These are phyloP conservation scores for Alternaria incomplexa DNA, from an alignment of 2,329 filamentous ascomycete species.

Conservation along the genomic window DNA sequence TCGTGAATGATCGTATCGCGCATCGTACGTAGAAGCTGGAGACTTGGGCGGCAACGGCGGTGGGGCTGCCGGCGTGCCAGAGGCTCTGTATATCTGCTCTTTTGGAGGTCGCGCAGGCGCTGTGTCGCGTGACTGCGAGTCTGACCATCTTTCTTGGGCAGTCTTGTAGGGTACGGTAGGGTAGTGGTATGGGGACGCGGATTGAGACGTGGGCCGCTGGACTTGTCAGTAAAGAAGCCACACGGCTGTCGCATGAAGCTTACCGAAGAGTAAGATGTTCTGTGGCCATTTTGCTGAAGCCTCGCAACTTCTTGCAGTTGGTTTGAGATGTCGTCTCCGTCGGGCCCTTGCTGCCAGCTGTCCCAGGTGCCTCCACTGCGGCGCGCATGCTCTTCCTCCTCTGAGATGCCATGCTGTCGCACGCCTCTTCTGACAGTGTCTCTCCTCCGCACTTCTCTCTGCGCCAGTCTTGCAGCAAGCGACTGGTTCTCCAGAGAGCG, in stretches of 20 bases:
- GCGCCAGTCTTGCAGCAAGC: constrained; percentile 43
- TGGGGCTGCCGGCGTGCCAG: constrained; percentile 28
- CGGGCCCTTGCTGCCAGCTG: constrained; percentile 53
- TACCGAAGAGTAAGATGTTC: constrained; percentile 33
- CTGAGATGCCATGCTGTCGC: constrained; percentile 63
- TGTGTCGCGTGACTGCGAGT: constrained; percentile 20
- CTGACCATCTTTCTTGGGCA: constrained; percentile 42
- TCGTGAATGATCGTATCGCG: constrained; percentile 14
- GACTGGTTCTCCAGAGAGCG: constrained; percentile 34
- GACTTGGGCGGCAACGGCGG: constrained; percentile 41
- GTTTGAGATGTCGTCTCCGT: constrained; percentile 57
- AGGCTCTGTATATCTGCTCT: constrained; percentile 35
- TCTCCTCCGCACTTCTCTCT: constrained; percentile 44
- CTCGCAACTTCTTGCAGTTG: constrained; percentile 60
- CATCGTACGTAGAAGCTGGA: constrained; percentile 21
- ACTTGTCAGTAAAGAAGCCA: constrained; percentile 13
- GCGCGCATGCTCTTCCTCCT: constrained; percentile 63
- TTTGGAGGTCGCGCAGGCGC: constrained; percentile 50
- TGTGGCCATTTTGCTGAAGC: constrained; percentile 36
- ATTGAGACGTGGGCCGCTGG: constrained; percentile 36
- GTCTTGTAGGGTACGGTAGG: constrained; percentile 53
- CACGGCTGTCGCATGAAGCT: not conserved
- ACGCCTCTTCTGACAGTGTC: constrained; percentile 55
- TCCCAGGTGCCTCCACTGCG: constrained; percentile 62
- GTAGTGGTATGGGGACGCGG: constrained; percentile 50